phyloP scores from a whole-genome alignment of 164 flowering plant genomes.

The Dillenia suffruticosa region DNA sequence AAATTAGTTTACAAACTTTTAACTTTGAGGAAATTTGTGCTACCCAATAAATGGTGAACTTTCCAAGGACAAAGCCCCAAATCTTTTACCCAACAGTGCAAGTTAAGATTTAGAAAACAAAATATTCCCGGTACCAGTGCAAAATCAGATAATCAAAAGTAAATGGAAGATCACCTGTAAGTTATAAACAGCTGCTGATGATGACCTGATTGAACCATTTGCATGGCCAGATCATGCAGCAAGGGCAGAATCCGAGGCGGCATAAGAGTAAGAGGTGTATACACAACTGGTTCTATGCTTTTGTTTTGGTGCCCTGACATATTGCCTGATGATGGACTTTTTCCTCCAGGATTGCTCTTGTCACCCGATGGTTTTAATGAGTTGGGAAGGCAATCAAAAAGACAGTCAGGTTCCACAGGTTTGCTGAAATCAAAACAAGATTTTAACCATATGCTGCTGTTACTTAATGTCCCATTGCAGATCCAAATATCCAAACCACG shows the following conservation, averaged over 20 bases:
- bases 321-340: slow-evolving; percentile 19
- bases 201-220: slow-evolving; percentile 65
- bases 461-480: background rate
- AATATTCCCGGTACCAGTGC: background rate
- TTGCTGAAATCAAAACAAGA: slow-evolving; percentile 55
- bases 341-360: slow-evolving; percentile 19
- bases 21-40: too few relatives aligned
- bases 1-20: too few relatives aligned
- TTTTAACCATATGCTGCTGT: background rate
- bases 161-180: slow-evolving; percentile 35
- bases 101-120: too few relatives aligned
- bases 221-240: slow-evolving; percentile 50
- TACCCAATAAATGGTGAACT: too few relatives aligned
- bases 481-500: background rate
- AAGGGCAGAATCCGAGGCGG: slow-evolving; percentile 56
- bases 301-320: slow-evolving; percentile 17
- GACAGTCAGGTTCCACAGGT: slow-evolving; percentile 81
- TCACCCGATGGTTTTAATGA: slow-evolving; percentile 50
- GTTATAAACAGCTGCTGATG: slow-evolving; percentile 43
- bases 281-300: slow-evolving; percentile 35
- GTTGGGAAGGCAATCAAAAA: slow-evolving; percentile 60
- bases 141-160: background rate
- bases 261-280: slow-evolving; percentile 43
- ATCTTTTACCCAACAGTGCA: too few relatives aligned
- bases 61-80: too few relatives aligned